Base-by-base conservation (phyloP, 2,329 filamentous ascomycete species). In the Juglanconis sp. region DNA sequence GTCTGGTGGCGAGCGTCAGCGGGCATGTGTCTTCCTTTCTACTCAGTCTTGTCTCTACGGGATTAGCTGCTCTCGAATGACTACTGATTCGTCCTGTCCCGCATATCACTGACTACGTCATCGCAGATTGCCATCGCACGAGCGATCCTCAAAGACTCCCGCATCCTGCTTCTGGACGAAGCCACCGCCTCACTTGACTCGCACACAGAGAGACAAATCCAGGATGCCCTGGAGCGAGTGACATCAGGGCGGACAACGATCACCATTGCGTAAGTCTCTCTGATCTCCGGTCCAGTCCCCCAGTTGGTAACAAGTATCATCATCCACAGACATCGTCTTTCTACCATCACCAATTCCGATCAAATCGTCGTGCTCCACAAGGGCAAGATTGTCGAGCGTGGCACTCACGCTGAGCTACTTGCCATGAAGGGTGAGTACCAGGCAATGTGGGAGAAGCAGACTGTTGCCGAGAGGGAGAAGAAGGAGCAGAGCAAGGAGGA, bases 161-260 rank as follows among this genome's bases (percentile, higher is more conserved):
- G 89, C 55, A 93, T 97, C 69, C 96, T 96, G 70, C 89, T 97
- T 76, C 80, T 97, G 44, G 93, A 97, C 71, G 93, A 97, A 75
- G 93, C 93, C 11, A 97, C 92, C 1, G 94, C 93, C 38, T 92
- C 93, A 9, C 80, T 97, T 35, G 93, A 97, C 71, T 92, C 91
- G 0, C 91, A 95, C 66, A 97, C 93, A 0, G 93, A 97, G 73
- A 90, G 96, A 72, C 90, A 96, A 71, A 96, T 97, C 62, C 93
- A 97, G 74, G 85, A 89, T 44, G 64, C 64, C 3, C 61, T 65
- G 17, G 63, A 65, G 31, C 59, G 64, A n/a, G 64, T 65, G 6
- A 65, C 64, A 11, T 44, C 72, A 4, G 80, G 79, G 2, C 74
- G 81, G 42, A 83, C 81, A 0, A 83, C 80, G 0, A 79, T 83